These are phyloP conservation scores for Rhizopus microsporus DNA, from an alignment of 371 early-diverging fungal genomes.

Conservation along the genomic window DNA sequence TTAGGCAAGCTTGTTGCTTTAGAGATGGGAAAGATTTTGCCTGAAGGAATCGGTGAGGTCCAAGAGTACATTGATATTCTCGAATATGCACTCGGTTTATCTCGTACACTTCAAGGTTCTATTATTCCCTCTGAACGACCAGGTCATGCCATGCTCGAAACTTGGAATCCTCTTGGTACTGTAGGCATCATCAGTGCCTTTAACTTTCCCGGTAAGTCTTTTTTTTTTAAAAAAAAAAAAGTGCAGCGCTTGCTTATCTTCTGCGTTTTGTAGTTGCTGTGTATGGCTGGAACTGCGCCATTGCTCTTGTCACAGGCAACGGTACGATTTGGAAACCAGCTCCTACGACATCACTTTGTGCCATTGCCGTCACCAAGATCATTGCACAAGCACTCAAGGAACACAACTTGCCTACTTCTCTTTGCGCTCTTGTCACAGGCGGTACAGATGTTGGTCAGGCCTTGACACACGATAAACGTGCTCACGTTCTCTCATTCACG, in stretches of 20 bases:
- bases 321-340: conserved; percentile 95
- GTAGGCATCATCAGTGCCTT: conserved; percentile 97
- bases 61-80: conserved; percentile 96
- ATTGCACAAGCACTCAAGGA: conserved; percentile 81
- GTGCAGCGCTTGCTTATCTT: not conserved
- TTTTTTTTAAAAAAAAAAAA: conserved; percentile 4
- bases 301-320: conserved; percentile 92
- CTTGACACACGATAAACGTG: conserved; percentile 71
- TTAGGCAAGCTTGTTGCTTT: conserved; percentile 86
- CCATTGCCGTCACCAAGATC: conserved; percentile 91
- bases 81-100: conserved; percentile 92
- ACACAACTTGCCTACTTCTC: conserved; percentile 83
- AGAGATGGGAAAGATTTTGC: conserved; percentile 95
- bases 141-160: conserved; percentile 95
- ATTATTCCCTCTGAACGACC: conserved; percentile 94
- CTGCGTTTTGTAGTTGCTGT: conserved; percentile 56
- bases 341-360: conserved; percentile 83
- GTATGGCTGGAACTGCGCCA: conserved; percentile 93
- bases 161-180: conserved; percentile 94
- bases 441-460: conserved; percentile 87
- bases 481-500: conserved; percentile 88
- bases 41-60: conserved; percentile 97
- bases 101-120: conserved; percentile 83
- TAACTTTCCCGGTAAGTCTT: conserved; percentile 71
- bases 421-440: conserved; percentile 90